Evolutionary conservation across 1,284 basidiomycete species (phyloP), one percentile per base, ranked within the genome.

Genomic region (Spongispora temasekensis): DNA sequence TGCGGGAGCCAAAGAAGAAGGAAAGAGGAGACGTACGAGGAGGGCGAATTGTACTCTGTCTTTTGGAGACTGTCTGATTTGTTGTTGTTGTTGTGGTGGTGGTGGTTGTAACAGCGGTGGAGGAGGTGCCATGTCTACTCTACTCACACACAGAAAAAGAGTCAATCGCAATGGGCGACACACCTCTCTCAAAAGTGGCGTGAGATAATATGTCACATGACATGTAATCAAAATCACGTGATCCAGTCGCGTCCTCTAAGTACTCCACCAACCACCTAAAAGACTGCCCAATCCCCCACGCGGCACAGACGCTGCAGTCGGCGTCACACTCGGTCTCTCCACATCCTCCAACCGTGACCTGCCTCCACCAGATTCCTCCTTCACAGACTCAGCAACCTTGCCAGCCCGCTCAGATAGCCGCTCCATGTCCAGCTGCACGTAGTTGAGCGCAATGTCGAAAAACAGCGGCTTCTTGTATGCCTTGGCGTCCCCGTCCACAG

Each of bases 381-480:
- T 68, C 6, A 55, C 27, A 21, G n/a, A n/a, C n/a, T n/a, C n/a
- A n/a, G 58, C 58, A 35, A 64, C 69, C 75, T 86, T 88, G 2
- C 93, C 93, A 5, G 89, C 91, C 8, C 88, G 79, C 59, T 82
- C 83, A 68, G 87, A 78, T 58, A 97, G 76, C 54, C 84, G 79
- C 51, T 93, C 91, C 85, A 95, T 89, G 68, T 93, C 91, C 59
- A 94, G 73, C 67, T 90, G 87, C 58, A 94, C 87, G 69, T 96
- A 97, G 76, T 96, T 97, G 71, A 95, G 86, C n/a, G 94, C 95
- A 65, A 94, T 91, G 73, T 97, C 93, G 76, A 95, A 97, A 80
- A 97, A 97, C 34, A 94, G 71, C 9, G 91, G 92, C 73, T 95
- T 95, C 77, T 89, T 88, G 74, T 87, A 78, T 31, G 78, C 71